Evolutionary conservation across 2,329 filamentous ascomycete species (phyloP).

Genomic region (Aspergillus sp.): DNA sequence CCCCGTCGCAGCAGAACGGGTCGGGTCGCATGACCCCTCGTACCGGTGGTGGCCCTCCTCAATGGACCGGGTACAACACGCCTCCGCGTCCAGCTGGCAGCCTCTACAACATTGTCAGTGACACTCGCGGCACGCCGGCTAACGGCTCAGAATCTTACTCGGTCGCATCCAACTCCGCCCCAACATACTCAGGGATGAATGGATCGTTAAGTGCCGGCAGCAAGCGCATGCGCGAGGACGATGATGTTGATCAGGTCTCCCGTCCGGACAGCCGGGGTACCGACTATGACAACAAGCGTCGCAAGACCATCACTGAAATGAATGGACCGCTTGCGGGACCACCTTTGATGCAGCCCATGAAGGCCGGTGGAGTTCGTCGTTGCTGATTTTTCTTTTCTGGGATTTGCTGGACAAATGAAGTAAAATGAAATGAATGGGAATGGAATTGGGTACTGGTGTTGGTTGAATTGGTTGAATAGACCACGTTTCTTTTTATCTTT

Average conservation of each 20-base stretch:
- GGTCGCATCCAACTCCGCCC: slow-evolving; percentile 57
- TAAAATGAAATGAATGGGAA: background rate
- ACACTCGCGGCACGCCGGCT: slow-evolving; percentile 58
- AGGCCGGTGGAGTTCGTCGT: slow-evolving; percentile 35
- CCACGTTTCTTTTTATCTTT: background rate
- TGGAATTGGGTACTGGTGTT: background rate
- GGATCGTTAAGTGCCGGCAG: slow-evolving; percentile 48
- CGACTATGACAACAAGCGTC: slow-evolving; percentile 64
- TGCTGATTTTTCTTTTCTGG: slow-evolving; percentile 19
- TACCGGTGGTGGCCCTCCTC: slow-evolving; percentile 64
- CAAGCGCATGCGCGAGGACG: slow-evolving; percentile 60
- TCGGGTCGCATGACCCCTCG: slow-evolving; percentile 82
- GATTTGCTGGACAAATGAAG: background rate
- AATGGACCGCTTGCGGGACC: slow-evolving; percentile 39
- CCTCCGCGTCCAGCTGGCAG: slow-evolving; percentile 69
- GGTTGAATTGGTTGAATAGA: slow-evolving; percentile 6
- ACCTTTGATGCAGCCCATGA: slow-evolving; percentile 38
- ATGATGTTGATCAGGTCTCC: slow-evolving; percentile 58
- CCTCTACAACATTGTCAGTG: slow-evolving; percentile 83
- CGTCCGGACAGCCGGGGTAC: slow-evolving; percentile 56
- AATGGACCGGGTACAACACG: slow-evolving; percentile 74
- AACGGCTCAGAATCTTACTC: slow-evolving; percentile 70
- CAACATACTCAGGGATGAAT: slow-evolving; percentile 54
- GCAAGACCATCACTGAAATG: slow-evolving; percentile 66
- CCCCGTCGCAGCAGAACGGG: slow-evolving; percentile 68